Conservation (phyloP, 768 basidiomycete genomes). For the Serendipita vermifera region DNA sequence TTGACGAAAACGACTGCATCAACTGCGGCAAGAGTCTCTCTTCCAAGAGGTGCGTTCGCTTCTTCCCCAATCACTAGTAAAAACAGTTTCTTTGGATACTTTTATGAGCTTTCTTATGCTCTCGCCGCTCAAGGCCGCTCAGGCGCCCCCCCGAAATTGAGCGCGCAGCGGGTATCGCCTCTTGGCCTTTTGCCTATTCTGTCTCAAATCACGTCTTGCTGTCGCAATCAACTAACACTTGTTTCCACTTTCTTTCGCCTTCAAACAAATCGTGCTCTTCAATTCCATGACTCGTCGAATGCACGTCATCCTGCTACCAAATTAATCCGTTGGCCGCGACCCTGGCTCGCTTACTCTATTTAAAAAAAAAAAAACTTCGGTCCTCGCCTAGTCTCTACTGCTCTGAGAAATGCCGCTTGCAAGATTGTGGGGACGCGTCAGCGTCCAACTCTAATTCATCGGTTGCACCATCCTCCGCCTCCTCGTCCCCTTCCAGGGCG, state of each 20-base stretch:
- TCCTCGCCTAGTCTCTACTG: slow-evolving; percentile 6
- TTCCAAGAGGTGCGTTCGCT: slow-evolving; percentile 40
- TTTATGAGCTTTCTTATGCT: neutral
- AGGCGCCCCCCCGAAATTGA: neutral
- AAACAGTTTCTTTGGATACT: neutral
- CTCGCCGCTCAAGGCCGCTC: neutral
- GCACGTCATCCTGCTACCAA: slow-evolving; percentile 4
- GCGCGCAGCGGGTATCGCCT: neutral
- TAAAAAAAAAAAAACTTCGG: too few relatives aligned
- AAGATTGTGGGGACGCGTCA: slow-evolving; percentile 1
- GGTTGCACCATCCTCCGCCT: slow-evolving; percentile 6
- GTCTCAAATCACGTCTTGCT: neutral
- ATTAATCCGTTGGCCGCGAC: too few relatives aligned
- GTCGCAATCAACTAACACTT: neutral
- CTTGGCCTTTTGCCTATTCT: neutral
- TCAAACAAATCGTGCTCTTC: neutral
- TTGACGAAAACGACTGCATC: slow-evolving; percentile 60
- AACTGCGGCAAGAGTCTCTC: slow-evolving; percentile 52
- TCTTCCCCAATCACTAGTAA: neutral
- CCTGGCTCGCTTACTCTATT: neutral
- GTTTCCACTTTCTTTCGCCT: neutral
- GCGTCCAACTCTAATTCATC: slow-evolving; percentile 1
- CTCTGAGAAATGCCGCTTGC: neutral
- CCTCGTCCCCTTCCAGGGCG: neutral
- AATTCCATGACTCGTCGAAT: neutral